A percentile compares a stretch with the other conserved stretches of the same genome.
phyloP scores from a whole-genome alignment of 2,329 filamentous ascomycete species.

The Knoxdaviesia capensis region DNA sequence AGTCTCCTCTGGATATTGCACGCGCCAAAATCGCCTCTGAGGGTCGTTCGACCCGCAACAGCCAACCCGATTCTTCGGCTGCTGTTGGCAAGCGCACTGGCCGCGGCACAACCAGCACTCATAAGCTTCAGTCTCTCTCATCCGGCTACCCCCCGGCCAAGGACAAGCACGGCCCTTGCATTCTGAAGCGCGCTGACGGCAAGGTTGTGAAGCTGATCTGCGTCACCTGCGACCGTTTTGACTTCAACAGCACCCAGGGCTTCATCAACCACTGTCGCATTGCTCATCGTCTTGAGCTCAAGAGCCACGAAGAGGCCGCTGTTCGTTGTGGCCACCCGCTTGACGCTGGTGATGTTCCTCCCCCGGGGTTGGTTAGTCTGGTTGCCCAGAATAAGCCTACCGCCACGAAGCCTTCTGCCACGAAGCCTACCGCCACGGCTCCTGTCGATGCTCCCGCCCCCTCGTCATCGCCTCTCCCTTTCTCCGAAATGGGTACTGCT shows the following conservation, averaged over 20 bases:
- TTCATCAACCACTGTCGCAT: slow-evolving; percentile 99
- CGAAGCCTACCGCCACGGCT: no score
- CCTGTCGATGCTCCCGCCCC: no score
- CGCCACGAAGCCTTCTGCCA: no score
- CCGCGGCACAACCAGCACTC: slow-evolving; percentile 23
- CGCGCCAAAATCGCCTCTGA: slow-evolving; percentile 32
- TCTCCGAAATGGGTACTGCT: slow-evolving; percentile 23
- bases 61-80: slow-evolving; percentile 24
- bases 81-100: slow-evolving; percentile 27
- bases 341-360: slow-evolving; percentile 18
- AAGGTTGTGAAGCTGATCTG: slow-evolving; percentile 81
- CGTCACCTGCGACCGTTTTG: slow-evolving; percentile 67
- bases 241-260: slow-evolving; percentile 94
- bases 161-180: slow-evolving; percentile 64
- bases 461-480: slow-evolving; percentile 10
- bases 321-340: slow-evolving; percentile 70
- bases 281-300: slow-evolving; percentile 79
- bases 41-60: slow-evolving; percentile 63
- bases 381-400: no score
- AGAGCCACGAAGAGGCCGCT: slow-evolving; percentile 88
- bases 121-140: slow-evolving; percentile 45
- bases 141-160: slow-evolving; percentile 54
- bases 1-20: slow-evolving; percentile 18
- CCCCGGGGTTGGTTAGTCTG: no score
- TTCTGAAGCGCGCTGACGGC: slow-evolving; percentile 71